Conservation (phyloP, 2,329 filamentous ascomycete genomes). For the Cordyceps militaris region DNA sequence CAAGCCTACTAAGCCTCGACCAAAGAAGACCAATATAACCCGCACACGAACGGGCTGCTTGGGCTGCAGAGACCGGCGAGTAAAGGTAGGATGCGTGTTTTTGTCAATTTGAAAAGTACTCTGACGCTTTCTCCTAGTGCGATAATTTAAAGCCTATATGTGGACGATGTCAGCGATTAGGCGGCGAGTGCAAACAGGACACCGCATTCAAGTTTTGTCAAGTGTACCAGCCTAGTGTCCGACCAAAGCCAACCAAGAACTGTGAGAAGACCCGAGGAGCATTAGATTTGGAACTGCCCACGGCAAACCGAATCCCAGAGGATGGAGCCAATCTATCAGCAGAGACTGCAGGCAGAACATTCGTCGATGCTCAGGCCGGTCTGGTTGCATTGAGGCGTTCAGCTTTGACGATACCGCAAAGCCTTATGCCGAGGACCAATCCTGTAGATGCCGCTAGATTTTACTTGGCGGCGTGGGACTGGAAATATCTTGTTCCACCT, state of each 20-base stretch:
- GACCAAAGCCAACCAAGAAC: background rate
- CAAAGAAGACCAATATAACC: constrained; percentile 19
- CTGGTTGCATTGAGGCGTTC: background rate
- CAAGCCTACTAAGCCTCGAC: constrained; percentile 17
- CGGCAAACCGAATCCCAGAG: background rate
- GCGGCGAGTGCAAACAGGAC: background rate
- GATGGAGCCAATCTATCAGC: too few species aligned
- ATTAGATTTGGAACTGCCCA: background rate
- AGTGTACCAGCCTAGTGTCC: background rate
- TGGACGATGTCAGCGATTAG: constrained; percentile 6
- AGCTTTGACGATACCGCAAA: background rate
- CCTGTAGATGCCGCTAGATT: background rate
- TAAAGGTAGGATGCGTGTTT: constrained; percentile 15
- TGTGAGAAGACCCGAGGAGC: background rate
- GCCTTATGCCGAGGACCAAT: background rate
- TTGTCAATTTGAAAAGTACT: background rate
- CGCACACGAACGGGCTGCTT: constrained; percentile 18
- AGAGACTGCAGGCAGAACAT: background rate
- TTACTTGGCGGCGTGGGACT: background rate
- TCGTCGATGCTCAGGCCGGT: background rate
- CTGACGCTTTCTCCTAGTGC: background rate
- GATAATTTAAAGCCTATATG: constrained; percentile 12
- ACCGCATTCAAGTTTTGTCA: background rate
- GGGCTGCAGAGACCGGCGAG: constrained; percentile 15
- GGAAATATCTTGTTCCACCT: background rate